Conservation (phyloP, 176 grass and related monocot species). For the Hsuehochloa calcarea region DNA sequence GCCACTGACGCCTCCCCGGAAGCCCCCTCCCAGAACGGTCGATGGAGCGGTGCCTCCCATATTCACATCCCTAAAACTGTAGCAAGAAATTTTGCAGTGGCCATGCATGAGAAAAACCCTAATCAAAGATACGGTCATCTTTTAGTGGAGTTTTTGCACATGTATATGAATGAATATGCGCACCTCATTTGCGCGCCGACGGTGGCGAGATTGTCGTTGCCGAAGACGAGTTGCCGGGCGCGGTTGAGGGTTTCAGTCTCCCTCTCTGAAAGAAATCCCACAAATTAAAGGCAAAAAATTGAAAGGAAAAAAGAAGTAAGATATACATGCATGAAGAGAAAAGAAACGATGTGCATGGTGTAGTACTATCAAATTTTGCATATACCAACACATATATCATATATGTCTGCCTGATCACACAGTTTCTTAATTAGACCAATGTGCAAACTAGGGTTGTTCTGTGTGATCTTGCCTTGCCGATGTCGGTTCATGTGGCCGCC, state of each 20-base stretch:
- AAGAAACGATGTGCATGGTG: not conserved
- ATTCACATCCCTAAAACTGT: constrained; percentile 73
- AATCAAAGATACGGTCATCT: not conserved
- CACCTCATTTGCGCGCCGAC: constrained; percentile 64
- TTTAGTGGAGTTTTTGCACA: not conserved
- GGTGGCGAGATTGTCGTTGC: constrained; percentile 66
- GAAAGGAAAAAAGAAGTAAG: not conserved
- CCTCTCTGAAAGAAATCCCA: constrained; percentile 60
- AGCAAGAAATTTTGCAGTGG: not conserved
- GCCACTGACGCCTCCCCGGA: constrained; percentile 29
- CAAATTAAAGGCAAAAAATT: constrained; percentile 1
- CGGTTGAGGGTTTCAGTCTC: constrained; percentile 97
- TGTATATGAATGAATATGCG: not conserved
- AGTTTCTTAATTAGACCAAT: not conserved
- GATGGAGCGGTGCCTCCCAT: constrained; percentile 46
- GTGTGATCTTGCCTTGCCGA: constrained; percentile 68
- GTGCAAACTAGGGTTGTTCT: not conserved
- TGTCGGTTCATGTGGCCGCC: constrained; percentile 99
- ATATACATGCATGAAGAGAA: constrained; percentile 12
- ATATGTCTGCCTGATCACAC: not conserved
- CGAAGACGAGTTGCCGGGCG: constrained; percentile 94
- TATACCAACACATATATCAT: not conserved
- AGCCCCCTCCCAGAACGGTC: constrained; percentile 41
- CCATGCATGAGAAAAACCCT: constrained; percentile 48
- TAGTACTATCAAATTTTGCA: not conserved